Base-by-base conservation (phyloP, 495 filamentous ascomycete genomes). In the Chaetomium cochliodes region DNA sequence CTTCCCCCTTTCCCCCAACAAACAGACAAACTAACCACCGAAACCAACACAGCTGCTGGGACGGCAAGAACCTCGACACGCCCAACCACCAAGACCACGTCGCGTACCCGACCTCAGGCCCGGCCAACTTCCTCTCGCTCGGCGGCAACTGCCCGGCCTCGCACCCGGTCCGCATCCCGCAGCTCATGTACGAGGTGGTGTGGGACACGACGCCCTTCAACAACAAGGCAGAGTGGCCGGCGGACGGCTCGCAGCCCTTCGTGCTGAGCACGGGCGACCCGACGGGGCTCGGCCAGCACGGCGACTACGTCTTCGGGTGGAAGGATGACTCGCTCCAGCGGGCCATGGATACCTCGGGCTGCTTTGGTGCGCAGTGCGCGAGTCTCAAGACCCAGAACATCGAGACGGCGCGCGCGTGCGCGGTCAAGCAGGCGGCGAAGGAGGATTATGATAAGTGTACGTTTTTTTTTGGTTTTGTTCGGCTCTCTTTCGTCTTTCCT, bases 31-130 rank as follows among this genome's bases (percentile, higher is more conserved):
- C 33, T 26, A 20, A 57, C n/a, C 13, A 25, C 28, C 25, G n/a
- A n/a, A n/a, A 1, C 16, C 2, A 9, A 13, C 3, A 2, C 11
- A 81, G 75, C 50, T 84, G 81, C 81, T 84, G 81, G 81, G 80
- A 84, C 64, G 81, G 81, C 62, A 78, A 79, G 69, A 82, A 82
- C 72, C 75, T 83, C 65, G 81, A 84, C 77, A 77, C 72, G 53
- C 79, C 81, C 33, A 79, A 84, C 80, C 81, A 84, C 75, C 70
- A 79, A 64, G 74, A 77, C 75, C 80, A 84, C 73, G 77, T 82
- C 0, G 72, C 80, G 30, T 81, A 82, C 74, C 77, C 77, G 1
- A 70, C 68, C 30, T 65, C 62, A 11, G 77, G 79, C 22, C 82
- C 80, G 20, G 78, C 85, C 65, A 79, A 74, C 65, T 80, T 80